Evolutionary conservation across 805 yeast genomes (phyloP), one percentile per base, ranked within the genome.

Genomic region (Candida wancherniae): DNA sequence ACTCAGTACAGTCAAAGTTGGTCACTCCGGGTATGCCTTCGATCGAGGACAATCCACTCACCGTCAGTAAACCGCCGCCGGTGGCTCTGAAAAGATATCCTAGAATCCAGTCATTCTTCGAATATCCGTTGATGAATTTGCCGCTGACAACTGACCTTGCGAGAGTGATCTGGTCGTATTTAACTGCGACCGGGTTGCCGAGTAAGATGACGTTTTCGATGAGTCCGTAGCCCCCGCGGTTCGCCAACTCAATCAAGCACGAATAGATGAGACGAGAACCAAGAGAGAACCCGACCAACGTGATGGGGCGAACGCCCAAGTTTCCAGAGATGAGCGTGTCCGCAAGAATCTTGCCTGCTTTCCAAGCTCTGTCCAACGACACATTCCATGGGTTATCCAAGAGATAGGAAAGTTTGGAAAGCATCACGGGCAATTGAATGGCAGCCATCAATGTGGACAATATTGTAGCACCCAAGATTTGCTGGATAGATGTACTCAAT

Each of bases 371-470:
- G 56, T 90, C 97, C 36, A 92, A 64, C 0, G 97, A 88, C 4
- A 92, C 97, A 51, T 82, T 90, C 98, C 98, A 92, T 1, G 98
- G 98, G 49, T 92, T 92, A 50, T 92, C 98, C 16, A 92, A 69
- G 17, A 92, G 60, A 45, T 92, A 92, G 3, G 95, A 82, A 24
- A 92, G 65, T 49, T 92, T 92, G 0, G 97, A 77, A 22, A 92
- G 67, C 44, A 83, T 80, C 88, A 92, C 81, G 0, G 98, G 98
- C 39, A 84, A 65, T 54, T 90, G 97, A 28, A 92, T 69, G 2
- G 97, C 88, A 10, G 95, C 74, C 94, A 92, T 86, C 39, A 92
- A 70, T 1, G 95, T 90, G 7, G 87, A 80, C 29, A 92, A 63
- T 19, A 92, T 72, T 0, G 98, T 92, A 9, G 86, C 86, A 29